These are phyloP conservation scores for Penicillium egyptiacum DNA, from an alignment of 495 filamentous ascomycete species.

Conservation along the genomic window DNA sequence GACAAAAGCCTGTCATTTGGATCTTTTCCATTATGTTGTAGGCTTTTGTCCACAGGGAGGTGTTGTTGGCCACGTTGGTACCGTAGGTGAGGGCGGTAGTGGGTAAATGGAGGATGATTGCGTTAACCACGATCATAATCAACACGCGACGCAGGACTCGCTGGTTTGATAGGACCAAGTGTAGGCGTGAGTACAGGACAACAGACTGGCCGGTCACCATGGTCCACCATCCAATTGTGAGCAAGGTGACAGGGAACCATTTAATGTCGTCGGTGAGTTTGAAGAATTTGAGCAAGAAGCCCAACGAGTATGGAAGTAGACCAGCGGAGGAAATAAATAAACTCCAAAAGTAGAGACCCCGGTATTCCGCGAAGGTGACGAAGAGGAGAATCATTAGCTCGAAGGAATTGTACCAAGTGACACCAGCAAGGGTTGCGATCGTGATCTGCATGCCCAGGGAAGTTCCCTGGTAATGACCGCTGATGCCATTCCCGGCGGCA, in stretches of 20 bases:
- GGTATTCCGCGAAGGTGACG: conserved; percentile 53
- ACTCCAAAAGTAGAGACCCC: conserved; percentile 60
- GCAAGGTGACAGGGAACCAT: conserved; percentile 45
- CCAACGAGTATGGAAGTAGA: conserved; percentile 56
- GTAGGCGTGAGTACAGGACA: conserved; percentile 68
- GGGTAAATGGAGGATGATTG: conserved; percentile 53
- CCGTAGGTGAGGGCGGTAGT: conserved; percentile 59
- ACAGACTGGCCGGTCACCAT: conserved; percentile 69
- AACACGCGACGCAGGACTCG: conserved; percentile 52
- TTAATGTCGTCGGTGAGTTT: conserved; percentile 35
- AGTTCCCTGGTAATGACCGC: conserved; percentile 40
- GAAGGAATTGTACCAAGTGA: conserved; percentile 57
- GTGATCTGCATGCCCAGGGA: conserved; percentile 44
- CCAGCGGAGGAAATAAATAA: conserved; percentile 53
- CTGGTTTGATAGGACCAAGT: conserved; percentile 56
- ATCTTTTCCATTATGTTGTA: conserved; percentile 63
- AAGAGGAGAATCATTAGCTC: conserved; percentile 57
- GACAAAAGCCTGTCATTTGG: conserved; percentile 61
- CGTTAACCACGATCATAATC: conserved; percentile 60
- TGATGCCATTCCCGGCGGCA: conserved; percentile 44
- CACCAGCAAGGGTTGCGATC: conserved; percentile 54
- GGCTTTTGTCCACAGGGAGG: conserved; percentile 34
- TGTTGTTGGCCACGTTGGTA: conserved; percentile 42
- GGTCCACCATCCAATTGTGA: conserved; percentile 58
- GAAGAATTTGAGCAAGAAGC: conserved; percentile 63